Evolutionary conservation across 169 alveolate species (phyloP), one percentile per base, ranked within the genome.

Genomic region (Cryptosporidium baileyi): DNA sequence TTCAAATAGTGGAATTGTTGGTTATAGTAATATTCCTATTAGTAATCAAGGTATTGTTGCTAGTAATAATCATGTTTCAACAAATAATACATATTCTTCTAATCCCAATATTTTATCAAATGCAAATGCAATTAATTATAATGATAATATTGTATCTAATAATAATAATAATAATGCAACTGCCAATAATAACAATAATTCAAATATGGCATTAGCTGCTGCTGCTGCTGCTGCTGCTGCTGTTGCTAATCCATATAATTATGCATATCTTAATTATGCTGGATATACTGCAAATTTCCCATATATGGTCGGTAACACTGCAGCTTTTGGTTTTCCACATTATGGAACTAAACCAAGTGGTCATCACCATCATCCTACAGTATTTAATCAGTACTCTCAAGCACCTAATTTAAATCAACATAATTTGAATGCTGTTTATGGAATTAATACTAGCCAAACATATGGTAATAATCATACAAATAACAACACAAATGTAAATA

Each of bases 211-310:
- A 1, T 26, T 74, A 9, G 67, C 85, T 11, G 67, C 82, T 3
- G 82, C 74, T 36, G 82, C 67, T 32, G 85, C 74, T 15, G 85
- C 74, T 3, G 80, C 80, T 15, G 80, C 80, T 0, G 80, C 80
- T 8, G 80, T 61, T 38, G 61, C 22, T 22, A 74, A 51, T 22
- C 85, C 85, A 9, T 74, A 74, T 74, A 74, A 74, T 44, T 74
- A 74, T 34, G 85, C 85, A n/a, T 74, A 74, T 43, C n/a, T 74
- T 13, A 74, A 74, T 34, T 74, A 74, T 57, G 85, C 85, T 6
- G 67, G 85, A 1, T 74, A 74, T 40, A 65, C 81, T 0, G 62
- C 81, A 45, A 74, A 74, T 22, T 74, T 74, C 22, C 85, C 85
- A 7, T 74, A 74, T 36, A 74, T 74, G 65, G 85, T 74, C 54